Base-by-base conservation (phyloP, 108 stramenopile species). In the Nitzschia inconspicua region DNA sequence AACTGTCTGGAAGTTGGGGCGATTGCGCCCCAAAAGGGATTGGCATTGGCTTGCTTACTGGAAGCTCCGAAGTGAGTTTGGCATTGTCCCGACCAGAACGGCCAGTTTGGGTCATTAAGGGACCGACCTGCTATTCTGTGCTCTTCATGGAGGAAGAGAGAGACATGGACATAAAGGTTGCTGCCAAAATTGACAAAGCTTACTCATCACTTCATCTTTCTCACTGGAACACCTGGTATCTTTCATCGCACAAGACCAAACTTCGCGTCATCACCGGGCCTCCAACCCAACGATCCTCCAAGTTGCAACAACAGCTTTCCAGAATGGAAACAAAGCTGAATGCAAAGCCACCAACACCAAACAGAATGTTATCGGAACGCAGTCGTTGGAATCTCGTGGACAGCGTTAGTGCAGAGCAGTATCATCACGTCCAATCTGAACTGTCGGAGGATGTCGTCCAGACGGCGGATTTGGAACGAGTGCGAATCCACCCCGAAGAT, bases 221-320 rank as follows among this genome's bases (percentile, higher is more conserved):
- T 1, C 83, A 87, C 63, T 91, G 85, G 84, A 85, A 85, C 64
- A 73, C 73, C 34, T 87, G 86, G 86, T 71, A 68, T 39, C 82
- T 65, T 4, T 57, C 76, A 43, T 71, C 51, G 8, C 20, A 57
- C 49, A 57, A 46, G 25, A 65, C 83, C 2, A 50, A 49, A 2
- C 60, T 90, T 47, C 78, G 72, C 24, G 41, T 91, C 32, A 77
- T 72, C 42, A 75, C 81, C n/a, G n/a, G n/a, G n/a, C n/a, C n/a
- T n/a, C 14, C 50, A 35, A 6, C 64, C 68, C 18, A 31, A 52
- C 24, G 18, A 24, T 52, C 29, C 34, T 16, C 53, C 53, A 32
- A 36, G 31, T 23, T n/a, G 18, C 7, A 3, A 25, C 14, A 22
- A 4, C 20, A 53, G 24, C n/a, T 53, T 54, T 51, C 42, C 23